phyloP scores from a whole-genome alignment of 306 rosid genomes.

The Lotus japonicus region DNA sequence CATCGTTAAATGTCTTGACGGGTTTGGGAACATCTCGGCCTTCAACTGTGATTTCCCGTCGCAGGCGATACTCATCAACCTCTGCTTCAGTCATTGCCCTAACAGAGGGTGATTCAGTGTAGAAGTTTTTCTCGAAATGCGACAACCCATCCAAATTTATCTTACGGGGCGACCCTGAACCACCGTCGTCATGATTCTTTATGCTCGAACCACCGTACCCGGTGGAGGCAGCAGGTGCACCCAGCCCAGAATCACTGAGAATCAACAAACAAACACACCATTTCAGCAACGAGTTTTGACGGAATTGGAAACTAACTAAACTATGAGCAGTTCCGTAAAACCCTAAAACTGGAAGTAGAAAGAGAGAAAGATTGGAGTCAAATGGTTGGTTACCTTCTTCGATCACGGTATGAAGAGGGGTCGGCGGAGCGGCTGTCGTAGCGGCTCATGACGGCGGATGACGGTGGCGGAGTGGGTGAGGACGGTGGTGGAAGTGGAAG shows the following conservation, averaged over 20 bases:
- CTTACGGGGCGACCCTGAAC: constrained; percentile 48
- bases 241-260: constrained; percentile 77
- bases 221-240: constrained; percentile 39
- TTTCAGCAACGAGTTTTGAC: background rate
- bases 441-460: constrained; percentile 61
- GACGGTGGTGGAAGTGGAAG: background rate
- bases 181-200: constrained; percentile 52
- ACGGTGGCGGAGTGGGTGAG: background rate
- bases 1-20: constrained; percentile 64
- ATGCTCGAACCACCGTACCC: constrained; percentile 51
- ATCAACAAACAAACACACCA: constrained; percentile 25
- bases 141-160: constrained; percentile 88
- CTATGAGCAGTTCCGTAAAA: background rate
- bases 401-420: constrained; percentile 89
- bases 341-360: background rate
- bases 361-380: background rate
- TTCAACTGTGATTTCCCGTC: constrained; percentile 85
- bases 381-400: constrained; percentile 53
- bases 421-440: constrained; percentile 93
- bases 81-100: constrained; percentile 77
- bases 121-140: constrained; percentile 91
- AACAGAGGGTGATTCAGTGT: constrained; percentile 63
- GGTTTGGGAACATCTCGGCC: constrained; percentile 97
- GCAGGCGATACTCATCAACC: constrained; percentile 63
- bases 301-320: background rate